phyloP scores from a whole-genome alignment of 352 stramenopile species.

The Phytophthora sojae region DNA sequence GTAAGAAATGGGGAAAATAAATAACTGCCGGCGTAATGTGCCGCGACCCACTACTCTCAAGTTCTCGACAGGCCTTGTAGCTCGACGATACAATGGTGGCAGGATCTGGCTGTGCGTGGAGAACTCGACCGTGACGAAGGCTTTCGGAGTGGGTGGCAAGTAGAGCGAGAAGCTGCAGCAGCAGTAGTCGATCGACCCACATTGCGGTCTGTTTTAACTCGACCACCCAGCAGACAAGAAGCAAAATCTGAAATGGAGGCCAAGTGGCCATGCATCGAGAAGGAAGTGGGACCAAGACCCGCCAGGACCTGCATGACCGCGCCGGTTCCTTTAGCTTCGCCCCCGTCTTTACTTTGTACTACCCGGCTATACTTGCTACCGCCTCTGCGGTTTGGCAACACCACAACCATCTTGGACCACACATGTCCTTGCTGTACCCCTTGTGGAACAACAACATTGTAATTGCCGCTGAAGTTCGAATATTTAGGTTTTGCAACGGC shows the following conservation, averaged over 20 bases:
- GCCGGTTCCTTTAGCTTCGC: neutral
- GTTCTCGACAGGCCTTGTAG: constrained; percentile 10
- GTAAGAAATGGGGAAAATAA: no score
- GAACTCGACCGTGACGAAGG: constrained; percentile 12
- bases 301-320: neutral
- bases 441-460: neutral
- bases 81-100: constrained; percentile 5
- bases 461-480: no score
- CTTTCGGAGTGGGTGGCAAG: neutral
- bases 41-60: no score
- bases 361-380: neutral
- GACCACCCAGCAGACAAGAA: neutral
- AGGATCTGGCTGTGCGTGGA: neutral
- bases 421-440: neutral
- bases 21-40: no score
- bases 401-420: neutral
- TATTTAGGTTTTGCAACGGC: no score
- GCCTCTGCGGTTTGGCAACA: neutral
- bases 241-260: constrained; percentile 8
- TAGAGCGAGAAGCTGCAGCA: neutral
- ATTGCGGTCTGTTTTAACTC: neutral
- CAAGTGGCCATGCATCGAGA: neutral
- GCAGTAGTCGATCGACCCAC: neutral
- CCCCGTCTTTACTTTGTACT: neutral
- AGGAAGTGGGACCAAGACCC: neutral